Base-by-base conservation (phyloP, 2,329 filamentous ascomycete genomes). In the Parafenestella ontariensis region DNA sequence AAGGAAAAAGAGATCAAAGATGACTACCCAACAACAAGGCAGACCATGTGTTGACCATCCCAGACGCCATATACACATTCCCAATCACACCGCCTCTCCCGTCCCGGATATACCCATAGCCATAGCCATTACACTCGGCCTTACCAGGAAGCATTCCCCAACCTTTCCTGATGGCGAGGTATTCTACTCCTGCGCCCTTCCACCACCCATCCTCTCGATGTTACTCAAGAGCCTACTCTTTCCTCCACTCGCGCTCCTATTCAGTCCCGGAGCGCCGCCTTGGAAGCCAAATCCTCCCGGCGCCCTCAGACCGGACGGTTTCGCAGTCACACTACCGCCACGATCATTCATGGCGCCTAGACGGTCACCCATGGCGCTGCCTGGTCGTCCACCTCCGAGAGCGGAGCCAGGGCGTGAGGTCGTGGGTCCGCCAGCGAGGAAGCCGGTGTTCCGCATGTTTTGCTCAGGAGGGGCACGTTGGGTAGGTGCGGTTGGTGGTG, bases 181-280 rank as follows among this genome's bases (percentile, higher is more conserved):
- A 44, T 47, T 37, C 59, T 69, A 69, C 43, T 68, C 66, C 55
- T 66, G 63, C 13, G 53, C 47, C 37, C 56, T 64, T 11, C 61
- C 59, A 1, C 82, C 87, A 9, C 91, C 91, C 92, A 96, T 96
- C 77, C 88, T 87, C 81, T 96, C 91, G 73, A 96, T 95, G 17
- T 89, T 92, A 65, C 84, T 89, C 88, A 96, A 88, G 69, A 95
- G 89, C 52, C 89, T 87, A 69, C 89, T 91, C 66, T 90, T 83
- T 1, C 54, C 54, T 8, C 67, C 71, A 26, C 70, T 78, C 29
- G 68, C 69, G 43, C 71, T 76, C 37, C 72, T 64, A 21, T 57
- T 70, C 26, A 74, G 31, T n/a, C 68, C 71, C 2, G 64, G 49
- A 4, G 60, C 64, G 39, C 65, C 65, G 10, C 73, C 72, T 9